phyloP scores from a whole-genome alignment of 2,329 filamentous ascomycete genomes.

The Phyllosticta capitalensis region DNA sequence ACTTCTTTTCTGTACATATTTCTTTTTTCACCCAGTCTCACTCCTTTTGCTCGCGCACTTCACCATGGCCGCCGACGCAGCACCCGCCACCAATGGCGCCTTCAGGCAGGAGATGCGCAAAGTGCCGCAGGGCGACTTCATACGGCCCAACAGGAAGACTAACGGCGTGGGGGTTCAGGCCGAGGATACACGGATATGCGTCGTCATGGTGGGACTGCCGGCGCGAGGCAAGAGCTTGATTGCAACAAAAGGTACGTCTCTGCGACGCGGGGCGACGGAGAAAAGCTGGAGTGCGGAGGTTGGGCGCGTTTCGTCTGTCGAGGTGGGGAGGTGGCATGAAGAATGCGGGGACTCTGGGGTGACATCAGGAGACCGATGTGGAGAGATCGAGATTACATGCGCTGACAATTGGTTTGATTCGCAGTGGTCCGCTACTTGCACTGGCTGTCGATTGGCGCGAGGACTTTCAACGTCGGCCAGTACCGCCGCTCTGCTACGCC shows the following conservation, averaged over 20 bases:
- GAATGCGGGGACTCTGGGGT: constrained; percentile 7
- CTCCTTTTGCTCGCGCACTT: not conserved
- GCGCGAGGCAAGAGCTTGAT: constrained; percentile 96
- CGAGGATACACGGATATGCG: constrained; percentile 93
- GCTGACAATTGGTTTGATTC: constrained; percentile 1
- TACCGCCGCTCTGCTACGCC: constrained; percentile 87
- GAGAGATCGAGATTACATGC: not conserved
- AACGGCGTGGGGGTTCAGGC: constrained; percentile 69
- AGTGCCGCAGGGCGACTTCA: constrained; percentile 34
- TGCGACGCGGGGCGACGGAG: not conserved
- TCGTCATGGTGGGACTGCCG: constrained; percentile 96
- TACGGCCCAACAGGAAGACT: constrained; percentile 36
- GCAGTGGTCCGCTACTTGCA: constrained; percentile 65
- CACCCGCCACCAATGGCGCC: constrained; percentile 23
- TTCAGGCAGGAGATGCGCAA: constrained; percentile 31
- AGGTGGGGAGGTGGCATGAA: constrained; percentile 9
- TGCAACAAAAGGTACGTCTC: constrained; percentile 77
- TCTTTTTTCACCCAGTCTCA: constrained; percentile 12
- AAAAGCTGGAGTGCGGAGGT: constrained; percentile 5
- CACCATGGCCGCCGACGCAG: constrained; percentile 15
- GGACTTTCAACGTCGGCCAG: constrained; percentile 95
- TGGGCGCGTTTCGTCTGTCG: constrained; percentile 5
- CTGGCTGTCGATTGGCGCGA: constrained; percentile 89
- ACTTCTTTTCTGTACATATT: constrained; percentile 14
- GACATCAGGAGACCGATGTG: not conserved